Percentiles rank a stretch among this genome's conserved stretches.
These are phyloP conservation scores for Sanguinoderma infundibulare DNA, from an alignment of 1,284 basidiomycete genomes.

Conservation along the genomic window DNA sequence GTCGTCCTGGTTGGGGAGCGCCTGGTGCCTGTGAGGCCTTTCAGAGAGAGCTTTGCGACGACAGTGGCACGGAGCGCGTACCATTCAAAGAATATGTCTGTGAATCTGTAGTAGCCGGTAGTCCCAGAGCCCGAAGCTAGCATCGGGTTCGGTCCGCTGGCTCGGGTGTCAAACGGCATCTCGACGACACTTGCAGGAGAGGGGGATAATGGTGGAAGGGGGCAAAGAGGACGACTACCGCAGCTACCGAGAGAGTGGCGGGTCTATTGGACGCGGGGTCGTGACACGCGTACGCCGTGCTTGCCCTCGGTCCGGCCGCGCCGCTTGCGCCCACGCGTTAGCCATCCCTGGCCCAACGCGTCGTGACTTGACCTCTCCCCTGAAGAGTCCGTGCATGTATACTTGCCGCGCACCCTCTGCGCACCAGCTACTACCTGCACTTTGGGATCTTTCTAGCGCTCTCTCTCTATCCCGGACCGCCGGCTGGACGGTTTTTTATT, in stretches of 20 bases:
- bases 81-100: constrained; percentile 81
- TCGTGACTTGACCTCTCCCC: not conserved
- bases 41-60: constrained; percentile 3
- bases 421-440: too few relatives aligned
- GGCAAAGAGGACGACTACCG: constrained; percentile 13
- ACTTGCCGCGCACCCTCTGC: too few relatives aligned
- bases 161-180: constrained; percentile 7
- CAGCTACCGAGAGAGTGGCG: constrained; percentile 14
- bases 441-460: too few relatives aligned
- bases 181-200: not conserved
- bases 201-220: not conserved
- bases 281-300: not conserved
- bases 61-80: constrained; percentile 27
- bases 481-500: too few relatives aligned
- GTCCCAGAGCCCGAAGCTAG: not conserved
- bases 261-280: not conserved
- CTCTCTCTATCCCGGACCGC: too few relatives aligned
- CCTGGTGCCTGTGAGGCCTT: constrained; percentile 43
- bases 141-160: not conserved
- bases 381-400: too few relatives aligned
- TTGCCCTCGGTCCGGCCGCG: not conserved
- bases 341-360: not conserved
- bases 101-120: constrained; percentile 75
- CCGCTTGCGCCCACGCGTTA: not conserved
- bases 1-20: constrained; percentile 52